Conservation (phyloP, 2,329 filamentous ascomycete genomes). For the Xylaria sp. region DNA sequence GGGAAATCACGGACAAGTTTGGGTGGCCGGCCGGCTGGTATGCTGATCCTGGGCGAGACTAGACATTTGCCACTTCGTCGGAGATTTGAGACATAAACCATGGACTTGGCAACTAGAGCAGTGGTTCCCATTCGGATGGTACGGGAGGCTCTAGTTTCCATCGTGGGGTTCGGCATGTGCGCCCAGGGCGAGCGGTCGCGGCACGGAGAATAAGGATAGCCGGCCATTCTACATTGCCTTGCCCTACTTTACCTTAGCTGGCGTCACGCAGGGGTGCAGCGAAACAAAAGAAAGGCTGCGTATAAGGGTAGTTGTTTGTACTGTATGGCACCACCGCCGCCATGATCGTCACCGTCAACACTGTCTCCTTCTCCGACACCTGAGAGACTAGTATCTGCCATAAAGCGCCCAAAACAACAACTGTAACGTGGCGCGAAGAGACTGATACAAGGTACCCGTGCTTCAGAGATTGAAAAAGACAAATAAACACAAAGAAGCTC, state of each 20-base stretch:
- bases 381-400: background rate
- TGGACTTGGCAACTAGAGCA: constrained; percentile 2
- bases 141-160: background rate
- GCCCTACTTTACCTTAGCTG: background rate
- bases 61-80: constrained; percentile 21
- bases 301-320: background rate
- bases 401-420: background rate
- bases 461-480: background rate
- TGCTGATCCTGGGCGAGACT: background rate
- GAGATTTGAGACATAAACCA: constrained; percentile 18
- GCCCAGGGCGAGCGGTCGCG: constrained; percentile 1
- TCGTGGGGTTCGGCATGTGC: constrained; percentile 5
- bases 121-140: background rate
- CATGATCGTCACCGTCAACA: background rate
- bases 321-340: background rate
- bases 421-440: constrained; percentile 9
- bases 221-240: too few relatives aligned
- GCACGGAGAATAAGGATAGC: background rate
- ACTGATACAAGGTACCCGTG: background rate
- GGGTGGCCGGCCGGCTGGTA: background rate
- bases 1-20: background rate
- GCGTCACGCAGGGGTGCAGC: background rate
- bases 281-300: background rate
- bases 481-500: background rate
- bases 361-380: background rate